These are phyloP conservation scores for Boletus sensibilis DNA, from an alignment of 768 basidiomycete species.

Conservation along the genomic window DNA sequence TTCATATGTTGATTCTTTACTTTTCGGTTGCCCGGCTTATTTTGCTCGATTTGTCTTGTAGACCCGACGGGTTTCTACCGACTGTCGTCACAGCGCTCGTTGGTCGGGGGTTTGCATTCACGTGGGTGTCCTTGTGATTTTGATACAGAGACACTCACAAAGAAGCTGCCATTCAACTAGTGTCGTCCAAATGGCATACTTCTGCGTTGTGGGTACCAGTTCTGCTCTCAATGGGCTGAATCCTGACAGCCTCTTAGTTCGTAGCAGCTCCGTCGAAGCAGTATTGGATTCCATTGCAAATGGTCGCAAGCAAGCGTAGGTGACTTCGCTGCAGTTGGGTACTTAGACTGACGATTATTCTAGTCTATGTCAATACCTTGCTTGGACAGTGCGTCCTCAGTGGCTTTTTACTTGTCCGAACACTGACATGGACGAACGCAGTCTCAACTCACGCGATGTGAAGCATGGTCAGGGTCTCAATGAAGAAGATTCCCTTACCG, in stretches of 20 bases:
- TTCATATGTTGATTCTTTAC: neutral
- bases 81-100: conserved; percentile 3
- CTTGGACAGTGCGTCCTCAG: conserved; percentile 23
- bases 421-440: conserved; percentile 8
- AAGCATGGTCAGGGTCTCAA: conserved; percentile 22
- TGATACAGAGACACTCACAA: neutral
- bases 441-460: conserved; percentile 27
- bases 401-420: neutral
- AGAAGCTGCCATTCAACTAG: conserved; percentile 5
- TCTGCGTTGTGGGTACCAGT: conserved; percentile 20
- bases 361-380: conserved; percentile 31
- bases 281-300: conserved; percentile 30
- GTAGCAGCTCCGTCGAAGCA: conserved; percentile 20
- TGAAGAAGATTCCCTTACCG: conserved; percentile 21
- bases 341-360: neutral
- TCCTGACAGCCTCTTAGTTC: conserved; percentile 19
- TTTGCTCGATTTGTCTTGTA: conserved; percentile 1
- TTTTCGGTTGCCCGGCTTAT: neutral
- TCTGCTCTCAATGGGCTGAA: neutral
- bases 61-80: conserved; percentile 10
- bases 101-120: conserved; percentile 23
- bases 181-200: conserved; percentile 15
- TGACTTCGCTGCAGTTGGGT: neutral
- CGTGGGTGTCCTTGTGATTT: conserved; percentile 17
- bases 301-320: conserved; percentile 27